Conservation (phyloP, 108 stramenopile genomes). For the Cylindrotheca closterium region DNA sequence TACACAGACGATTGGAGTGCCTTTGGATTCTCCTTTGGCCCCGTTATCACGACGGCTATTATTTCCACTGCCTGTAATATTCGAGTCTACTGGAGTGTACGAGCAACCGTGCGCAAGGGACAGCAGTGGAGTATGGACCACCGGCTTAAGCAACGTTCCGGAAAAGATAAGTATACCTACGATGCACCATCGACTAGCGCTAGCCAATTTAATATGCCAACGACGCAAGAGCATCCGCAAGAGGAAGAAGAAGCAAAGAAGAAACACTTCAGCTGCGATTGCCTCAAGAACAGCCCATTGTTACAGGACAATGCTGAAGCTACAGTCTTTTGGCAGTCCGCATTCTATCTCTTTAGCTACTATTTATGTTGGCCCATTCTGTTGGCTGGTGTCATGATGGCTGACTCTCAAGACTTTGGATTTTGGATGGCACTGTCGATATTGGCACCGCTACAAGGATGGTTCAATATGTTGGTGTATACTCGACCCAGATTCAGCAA, state of each 20-base stretch:
- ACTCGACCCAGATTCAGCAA: neutral
- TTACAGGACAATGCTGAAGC: constrained; percentile 1
- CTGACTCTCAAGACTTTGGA: neutral
- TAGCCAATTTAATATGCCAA: neutral
- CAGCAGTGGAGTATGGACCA: neutral
- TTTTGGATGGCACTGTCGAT: neutral
- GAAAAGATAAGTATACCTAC: neutral
- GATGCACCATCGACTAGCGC: neutral
- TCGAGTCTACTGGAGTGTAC: neutral
- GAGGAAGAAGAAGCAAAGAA: too few species aligned
- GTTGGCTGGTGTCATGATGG: neutral
- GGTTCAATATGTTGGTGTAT: neutral
- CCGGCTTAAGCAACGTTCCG: neutral
- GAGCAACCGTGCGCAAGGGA: neutral
- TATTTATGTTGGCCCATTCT: constrained; percentile 11
- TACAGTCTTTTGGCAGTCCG: constrained; percentile 8
- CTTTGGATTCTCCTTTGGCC: neutral
- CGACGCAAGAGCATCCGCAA: too few species aligned
- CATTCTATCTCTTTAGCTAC: constrained; percentile 3
- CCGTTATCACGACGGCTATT: neutral
- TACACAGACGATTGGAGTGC: neutral
- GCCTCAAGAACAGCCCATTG: too few species aligned
- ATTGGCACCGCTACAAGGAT: neutral
- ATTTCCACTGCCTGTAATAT: neutral
- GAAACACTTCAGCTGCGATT: too few species aligned